Evolutionary conservation across 805 yeast species (phyloP).

Genomic region (Kuraishia borneana): DNA sequence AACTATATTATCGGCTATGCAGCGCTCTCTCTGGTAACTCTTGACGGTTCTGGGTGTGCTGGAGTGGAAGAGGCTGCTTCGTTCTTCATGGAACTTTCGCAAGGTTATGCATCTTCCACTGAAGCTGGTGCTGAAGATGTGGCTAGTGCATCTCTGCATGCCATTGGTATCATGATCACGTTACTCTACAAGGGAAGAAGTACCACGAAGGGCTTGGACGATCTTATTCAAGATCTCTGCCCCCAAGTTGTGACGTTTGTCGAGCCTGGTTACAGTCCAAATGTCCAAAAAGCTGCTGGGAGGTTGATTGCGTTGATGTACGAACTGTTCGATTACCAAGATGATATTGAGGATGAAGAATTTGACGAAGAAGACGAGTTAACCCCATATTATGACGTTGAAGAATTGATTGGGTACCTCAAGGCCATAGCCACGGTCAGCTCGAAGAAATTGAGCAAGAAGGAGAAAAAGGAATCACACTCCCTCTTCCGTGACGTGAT

Average conservation of each 20-base stretch:
- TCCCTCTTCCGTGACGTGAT: constrained; percentile 51
- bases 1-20: constrained; percentile 15
- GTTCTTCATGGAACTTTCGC: constrained; percentile 32
- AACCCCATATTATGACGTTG: constrained; percentile 44
- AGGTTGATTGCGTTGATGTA: constrained; percentile 44
- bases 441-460: constrained; percentile 46
- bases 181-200: constrained; percentile 27
- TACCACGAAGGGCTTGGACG: constrained; percentile 25
- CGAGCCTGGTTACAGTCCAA: constrained; percentile 26
- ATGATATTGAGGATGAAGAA: constrained; percentile 22
- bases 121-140: constrained; percentile 20
- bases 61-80: constrained; percentile 35
- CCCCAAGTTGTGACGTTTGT: constrained; percentile 29
- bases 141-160: constrained; percentile 27
- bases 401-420: constrained; percentile 28
- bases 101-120: constrained; percentile 11
- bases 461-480: constrained; percentile 48
- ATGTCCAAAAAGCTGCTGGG: constrained; percentile 44
- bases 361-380: constrained; percentile 29
- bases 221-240: constrained; percentile 26
- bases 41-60: constrained; percentile 36
- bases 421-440: constrained; percentile 37
- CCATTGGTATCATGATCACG: constrained; percentile 31
- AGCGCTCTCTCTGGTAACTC: constrained; percentile 26
- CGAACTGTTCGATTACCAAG: constrained; percentile 39